A percentile compares a stretch with the other conserved stretches of the same genome.
Evolutionary conservation across 176 grass and related monocot genomes (phyloP).

Genomic region (Cenchrus fungigraminus): DNA sequence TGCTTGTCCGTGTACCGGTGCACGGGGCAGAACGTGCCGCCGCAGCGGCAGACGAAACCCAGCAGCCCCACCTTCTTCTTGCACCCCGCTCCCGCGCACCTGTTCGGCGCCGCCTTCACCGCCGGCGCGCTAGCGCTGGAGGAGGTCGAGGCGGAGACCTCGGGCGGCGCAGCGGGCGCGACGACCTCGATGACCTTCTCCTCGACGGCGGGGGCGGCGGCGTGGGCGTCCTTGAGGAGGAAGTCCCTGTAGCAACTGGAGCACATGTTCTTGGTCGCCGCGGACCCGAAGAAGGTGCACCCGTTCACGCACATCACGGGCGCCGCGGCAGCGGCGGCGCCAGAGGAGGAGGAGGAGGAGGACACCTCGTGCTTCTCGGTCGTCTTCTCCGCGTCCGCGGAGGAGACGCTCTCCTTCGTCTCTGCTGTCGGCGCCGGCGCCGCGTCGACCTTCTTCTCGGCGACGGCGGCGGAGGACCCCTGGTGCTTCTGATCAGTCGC

Average conservation of each 20-base stretch:
- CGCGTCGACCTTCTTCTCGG: neutral
- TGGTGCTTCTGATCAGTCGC: neutral
- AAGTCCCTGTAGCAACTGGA: constrained; percentile 47
- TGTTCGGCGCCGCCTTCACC: constrained; percentile 8
- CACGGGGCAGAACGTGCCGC: constrained; percentile 51
- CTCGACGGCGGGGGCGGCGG: neutral
- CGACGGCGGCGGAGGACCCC: neutral
- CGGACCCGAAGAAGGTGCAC: constrained; percentile 56
- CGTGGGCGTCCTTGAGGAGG: constrained; percentile 8
- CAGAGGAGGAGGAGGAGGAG: no score
- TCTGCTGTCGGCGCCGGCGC: neutral
- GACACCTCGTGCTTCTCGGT: neutral
- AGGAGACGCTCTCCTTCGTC: neutral
- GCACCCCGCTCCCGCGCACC: constrained; percentile 39
- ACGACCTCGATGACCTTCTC: neutral
- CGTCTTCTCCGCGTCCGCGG: neutral
- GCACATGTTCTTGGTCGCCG: constrained; percentile 45
- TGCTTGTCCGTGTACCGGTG: constrained; percentile 58
- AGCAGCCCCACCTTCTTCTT: constrained; percentile 57
- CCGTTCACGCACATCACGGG: constrained; percentile 29
- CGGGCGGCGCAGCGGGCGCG: neutral
- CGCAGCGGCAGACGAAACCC: constrained; percentile 62
- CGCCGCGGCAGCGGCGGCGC: neutral
- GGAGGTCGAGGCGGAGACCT: neutral
- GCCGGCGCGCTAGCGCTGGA: neutral